Evolutionary conservation across 1,284 basidiomycete genomes (phyloP), one percentile per base, ranked within the genome.

Genomic region (Apiotrichum porosum): DNA sequence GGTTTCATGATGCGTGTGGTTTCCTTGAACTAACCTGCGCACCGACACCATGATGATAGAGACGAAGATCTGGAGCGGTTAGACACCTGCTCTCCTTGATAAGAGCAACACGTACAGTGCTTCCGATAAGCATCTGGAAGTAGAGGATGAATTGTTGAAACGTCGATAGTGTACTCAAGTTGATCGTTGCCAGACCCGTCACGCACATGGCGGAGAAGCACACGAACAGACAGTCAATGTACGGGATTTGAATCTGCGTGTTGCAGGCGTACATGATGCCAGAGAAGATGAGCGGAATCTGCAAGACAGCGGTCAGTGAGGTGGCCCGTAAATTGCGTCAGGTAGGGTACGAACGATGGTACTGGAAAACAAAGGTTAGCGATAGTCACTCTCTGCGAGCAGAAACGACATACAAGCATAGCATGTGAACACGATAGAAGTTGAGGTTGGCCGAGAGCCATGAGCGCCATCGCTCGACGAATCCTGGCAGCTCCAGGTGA

Each of bases 191-290:
- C n/a, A 79, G 63, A 8, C 78, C 78, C 3, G 74, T 77, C 41
- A 79, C 77, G 13, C 77, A 77, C 71, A 78, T 75, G 12, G 75
- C 72, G 9, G 75, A 76, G 37, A 75, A 71, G 56, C 75, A 77
- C 38, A 71, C 54, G 58, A 77, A 78, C 23, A 78, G 65, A 34
- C 69, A 72, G 53, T 78, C 77, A 61, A 78, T 71, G 54, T 75
- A 75, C n/a, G 69, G 60, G 56, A 78, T 75, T 42, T 73, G 56
- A 41, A 60, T 65, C 35, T 60, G 41, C 3, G 66, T 69, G 38
- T 69, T 71, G 36, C 52, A 56, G 3, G 55, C 73, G 46, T 71
- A 78, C 54, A 78, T 68, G 61, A 79, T 75, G 14, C 57, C 74
- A 5, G 76, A 73, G 32, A 71, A 58, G 51, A 79, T 66, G 37